A percentile compares a stretch with the other conserved stretches of the same genome.
Evolutionary conservation across 306 rosid species (phyloP).

Genomic region (Lagenaria siceraria): DNA sequence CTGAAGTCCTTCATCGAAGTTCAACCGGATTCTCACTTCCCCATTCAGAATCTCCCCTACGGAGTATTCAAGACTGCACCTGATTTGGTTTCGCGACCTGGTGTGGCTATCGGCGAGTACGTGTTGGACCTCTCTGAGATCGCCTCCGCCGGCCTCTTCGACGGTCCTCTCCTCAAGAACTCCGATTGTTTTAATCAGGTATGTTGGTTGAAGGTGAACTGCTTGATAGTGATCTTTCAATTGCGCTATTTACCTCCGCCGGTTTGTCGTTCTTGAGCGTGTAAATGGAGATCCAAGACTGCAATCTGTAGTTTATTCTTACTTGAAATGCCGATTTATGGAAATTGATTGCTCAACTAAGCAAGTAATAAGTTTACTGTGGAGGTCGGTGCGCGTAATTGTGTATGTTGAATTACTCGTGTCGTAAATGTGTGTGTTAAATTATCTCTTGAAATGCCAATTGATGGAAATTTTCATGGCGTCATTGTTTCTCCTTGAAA

Average conservation of each 20-base stretch:
- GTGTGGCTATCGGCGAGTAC: constrained; percentile 77
- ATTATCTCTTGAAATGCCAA: neutral
- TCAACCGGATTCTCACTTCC: constrained; percentile 71
- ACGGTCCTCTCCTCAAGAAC: constrained; percentile 66
- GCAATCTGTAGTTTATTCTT: neutral
- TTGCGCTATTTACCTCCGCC: neutral
- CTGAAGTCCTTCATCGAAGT: constrained; percentile 54
- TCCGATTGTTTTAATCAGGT: constrained; percentile 78
- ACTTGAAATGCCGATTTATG: neutral
- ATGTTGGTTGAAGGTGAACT: neutral
- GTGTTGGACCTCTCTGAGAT: constrained; percentile 68
- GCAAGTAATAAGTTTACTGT: neutral
- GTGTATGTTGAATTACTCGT: neutral
- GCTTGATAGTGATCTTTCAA: neutral
- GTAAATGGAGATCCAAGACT: neutral
- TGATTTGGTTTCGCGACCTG: constrained; percentile 47
- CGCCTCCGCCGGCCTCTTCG: constrained; percentile 62
- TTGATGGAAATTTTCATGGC: neutral
- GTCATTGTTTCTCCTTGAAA: neutral
- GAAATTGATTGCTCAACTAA: neutral
- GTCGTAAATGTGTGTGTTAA: neutral
- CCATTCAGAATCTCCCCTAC: constrained; percentile 76
- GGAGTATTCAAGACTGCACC: constrained; percentile 65
- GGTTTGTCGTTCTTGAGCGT: neutral
- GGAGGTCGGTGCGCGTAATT: neutral